Percentiles rank a stretch among this genome's conserved stretches.
Evolutionary conservation across 805 yeast species (phyloP).

Genomic region (Schwanniomyces vanrijiae): DNA sequence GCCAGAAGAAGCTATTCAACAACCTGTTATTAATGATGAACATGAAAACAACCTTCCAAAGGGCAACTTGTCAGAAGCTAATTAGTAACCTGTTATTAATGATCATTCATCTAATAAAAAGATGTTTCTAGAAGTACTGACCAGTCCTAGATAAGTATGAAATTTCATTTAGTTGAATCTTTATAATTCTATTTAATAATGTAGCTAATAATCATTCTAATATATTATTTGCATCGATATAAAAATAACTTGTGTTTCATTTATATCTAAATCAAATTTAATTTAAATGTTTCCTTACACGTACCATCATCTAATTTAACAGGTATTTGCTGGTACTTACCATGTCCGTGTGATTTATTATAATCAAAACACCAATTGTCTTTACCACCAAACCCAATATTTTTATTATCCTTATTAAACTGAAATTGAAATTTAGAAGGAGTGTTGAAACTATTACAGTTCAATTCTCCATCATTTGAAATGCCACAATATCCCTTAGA

Average conservation of each 20-base stretch:
- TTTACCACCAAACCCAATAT: constrained; percentile 61
- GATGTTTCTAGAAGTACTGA: too few relatives aligned
- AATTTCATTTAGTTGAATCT: too few relatives aligned
- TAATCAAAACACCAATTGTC: constrained; percentile 57
- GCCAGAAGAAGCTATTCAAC: too few relatives aligned
- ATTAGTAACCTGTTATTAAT: too few relatives aligned
- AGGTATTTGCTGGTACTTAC: constrained; percentile 22
- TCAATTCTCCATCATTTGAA: constrained; percentile 15
- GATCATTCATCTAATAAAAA: too few relatives aligned
- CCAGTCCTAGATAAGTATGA: too few relatives aligned
- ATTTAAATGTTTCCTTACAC: constrained; percentile 11
- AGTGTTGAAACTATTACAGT: constrained; percentile 17
- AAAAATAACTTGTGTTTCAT: not conserved
- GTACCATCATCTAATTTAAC: constrained; percentile 16
- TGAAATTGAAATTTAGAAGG: constrained; percentile 50
- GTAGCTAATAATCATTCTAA: not conserved
- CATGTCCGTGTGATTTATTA: constrained; percentile 29
- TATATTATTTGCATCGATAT: not conserved
- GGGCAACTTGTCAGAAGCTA: not conserved
- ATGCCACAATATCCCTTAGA: constrained; percentile 76
- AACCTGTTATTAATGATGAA: not conserved
- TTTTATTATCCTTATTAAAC: constrained; percentile 43
- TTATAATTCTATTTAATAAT: not conserved
- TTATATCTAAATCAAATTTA: not conserved
- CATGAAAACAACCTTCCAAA: not conserved